These are phyloP conservation scores for Serendipita sp. DNA, from an alignment of 768 basidiomycete genomes.

Conservation along the genomic window DNA sequence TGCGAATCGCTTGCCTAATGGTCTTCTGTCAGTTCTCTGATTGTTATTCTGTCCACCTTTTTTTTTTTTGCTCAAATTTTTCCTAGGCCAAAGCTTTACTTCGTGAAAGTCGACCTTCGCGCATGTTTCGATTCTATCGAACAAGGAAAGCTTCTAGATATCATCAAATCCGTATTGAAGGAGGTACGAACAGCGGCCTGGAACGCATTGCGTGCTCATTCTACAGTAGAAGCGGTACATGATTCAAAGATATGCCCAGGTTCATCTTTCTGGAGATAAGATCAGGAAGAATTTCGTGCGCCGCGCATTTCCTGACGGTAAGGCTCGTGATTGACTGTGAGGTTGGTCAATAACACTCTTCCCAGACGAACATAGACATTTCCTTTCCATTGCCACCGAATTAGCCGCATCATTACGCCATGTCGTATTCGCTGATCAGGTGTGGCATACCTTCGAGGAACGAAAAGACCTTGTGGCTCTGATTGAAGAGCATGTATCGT, in stretches of 20 bases:
- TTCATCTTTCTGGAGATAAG: slow-evolving; percentile 41
- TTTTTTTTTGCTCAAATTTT: not conserved
- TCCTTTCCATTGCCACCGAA: slow-evolving; percentile 49
- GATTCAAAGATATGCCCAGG: slow-evolving; percentile 52
- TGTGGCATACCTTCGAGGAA: slow-evolving; percentile 37
- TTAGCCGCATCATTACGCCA: slow-evolving; percentile 53
- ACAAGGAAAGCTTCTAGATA: slow-evolving; percentile 66
- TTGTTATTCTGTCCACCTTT: not conserved
- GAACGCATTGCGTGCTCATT: not conserved
- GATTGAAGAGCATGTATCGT: slow-evolving; percentile 76
- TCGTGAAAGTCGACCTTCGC: slow-evolving; percentile 92
- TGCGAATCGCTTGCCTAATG: slow-evolving; percentile 27
- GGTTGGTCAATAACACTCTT: not conserved
- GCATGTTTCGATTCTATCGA: slow-evolving; percentile 96
- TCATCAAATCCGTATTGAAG: slow-evolving; percentile 56
- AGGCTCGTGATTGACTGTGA: not conserved
- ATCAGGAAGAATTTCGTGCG: slow-evolving; percentile 39
- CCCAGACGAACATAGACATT: slow-evolving; percentile 48
- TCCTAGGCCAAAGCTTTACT: slow-evolving; percentile 71
- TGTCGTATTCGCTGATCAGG: slow-evolving; percentile 76
- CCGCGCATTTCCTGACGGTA: slow-evolving; percentile 57
- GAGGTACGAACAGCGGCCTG: slow-evolving; percentile 30
- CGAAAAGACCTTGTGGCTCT: slow-evolving; percentile 51
- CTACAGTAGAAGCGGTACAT: slow-evolving; percentile 51
- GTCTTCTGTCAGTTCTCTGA: slow-evolving; percentile 32